phyloP scores from a whole-genome alignment of 805 yeast species.

The Wickerhamomyces ciferrii region DNA sequence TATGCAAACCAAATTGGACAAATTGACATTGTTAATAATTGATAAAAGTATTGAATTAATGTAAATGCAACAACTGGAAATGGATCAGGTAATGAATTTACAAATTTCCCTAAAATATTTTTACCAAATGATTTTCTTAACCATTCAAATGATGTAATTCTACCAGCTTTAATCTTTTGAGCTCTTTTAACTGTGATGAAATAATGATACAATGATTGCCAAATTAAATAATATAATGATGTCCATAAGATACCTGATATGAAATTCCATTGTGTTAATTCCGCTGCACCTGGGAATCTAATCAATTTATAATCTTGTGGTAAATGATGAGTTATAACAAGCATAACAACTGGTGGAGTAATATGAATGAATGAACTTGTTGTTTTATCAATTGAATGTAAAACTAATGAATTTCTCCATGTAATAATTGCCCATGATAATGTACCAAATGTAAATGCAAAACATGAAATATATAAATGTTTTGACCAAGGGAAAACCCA shows the following conservation, averaged over 20 bases:
- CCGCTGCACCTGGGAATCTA: conserved; percentile 80
- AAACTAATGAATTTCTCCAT: conserved; percentile 90
- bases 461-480: conserved; percentile 73
- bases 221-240: conserved; percentile 72
- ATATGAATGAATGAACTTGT: conserved; percentile 89
- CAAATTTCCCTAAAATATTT: conserved; percentile 64
- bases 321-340: conserved; percentile 76
- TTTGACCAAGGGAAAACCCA: conserved; percentile 81
- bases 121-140: conserved; percentile 67
- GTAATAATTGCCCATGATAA: conserved; percentile 90
- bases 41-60: conserved; percentile 81
- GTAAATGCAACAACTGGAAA: conserved; percentile 88
- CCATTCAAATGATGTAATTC: conserved; percentile 83
- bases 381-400: conserved; percentile 88
- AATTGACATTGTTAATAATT: conserved; percentile 77
- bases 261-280: conserved; percentile 66
- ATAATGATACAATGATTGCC: conserved; percentile 91
- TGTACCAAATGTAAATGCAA: conserved; percentile 85
- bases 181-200: conserved; percentile 80
- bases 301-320: conserved; percentile 37
- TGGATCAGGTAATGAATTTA: conserved; percentile 76
- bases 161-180: conserved; percentile 79
- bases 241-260: conserved; percentile 71
- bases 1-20: conserved; percentile 86
- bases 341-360: conserved; percentile 84